Base-by-base conservation (phyloP, 176 grass and related monocot species). In the maize (Zea mays) region DNA sequence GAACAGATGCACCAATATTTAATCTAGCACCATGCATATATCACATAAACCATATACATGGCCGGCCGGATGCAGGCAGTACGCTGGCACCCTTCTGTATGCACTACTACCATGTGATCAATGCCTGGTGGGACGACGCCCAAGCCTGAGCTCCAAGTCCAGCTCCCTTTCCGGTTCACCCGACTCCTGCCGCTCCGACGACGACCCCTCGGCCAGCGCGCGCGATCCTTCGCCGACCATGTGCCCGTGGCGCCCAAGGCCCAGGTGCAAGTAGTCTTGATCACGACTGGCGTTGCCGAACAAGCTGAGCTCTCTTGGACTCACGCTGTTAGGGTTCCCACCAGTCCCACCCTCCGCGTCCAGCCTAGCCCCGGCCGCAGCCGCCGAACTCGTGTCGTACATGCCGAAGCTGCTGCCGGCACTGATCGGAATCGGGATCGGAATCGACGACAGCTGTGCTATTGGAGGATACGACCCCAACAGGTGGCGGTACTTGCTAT, bases 71-170 rank as follows among this genome's bases (percentile, higher is more conserved):
- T 58, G 44, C 64, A 60, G 51, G 42, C 34, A 35, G 35, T 42
- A 15, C 36, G 60, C 27, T 27, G 27, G 27, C 27, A 27, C 27
- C 27, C 27, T 27, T 27, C 39, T 10, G 27, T 62, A 35, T 50
- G 67, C 64, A 76, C 1, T 27, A 27, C 57, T 79, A 80, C 76
- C 81, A 80, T 65, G 56, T 10, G 71, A 88, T 88, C 81, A 84
- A 76, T 84, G 86, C n/a, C 27, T 83, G 20, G 27, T 74, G 16
- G 76, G 81, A 70, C 69, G 72, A 60, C 71, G 65, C 19, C 88
- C 88, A 36, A 90, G 88, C 80, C 88, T 86, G 79, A 90, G 88
- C 88, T 90, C 88, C 71, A 90, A 75, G 50, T 86, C 88, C 71
- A 90, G 55, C 75, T 90, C 84, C 63, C 49, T 90, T 64, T 90